Evolutionary conservation across 169 alveolate species (phyloP).

Genomic region (Cryptosporidium parvum): DNA sequence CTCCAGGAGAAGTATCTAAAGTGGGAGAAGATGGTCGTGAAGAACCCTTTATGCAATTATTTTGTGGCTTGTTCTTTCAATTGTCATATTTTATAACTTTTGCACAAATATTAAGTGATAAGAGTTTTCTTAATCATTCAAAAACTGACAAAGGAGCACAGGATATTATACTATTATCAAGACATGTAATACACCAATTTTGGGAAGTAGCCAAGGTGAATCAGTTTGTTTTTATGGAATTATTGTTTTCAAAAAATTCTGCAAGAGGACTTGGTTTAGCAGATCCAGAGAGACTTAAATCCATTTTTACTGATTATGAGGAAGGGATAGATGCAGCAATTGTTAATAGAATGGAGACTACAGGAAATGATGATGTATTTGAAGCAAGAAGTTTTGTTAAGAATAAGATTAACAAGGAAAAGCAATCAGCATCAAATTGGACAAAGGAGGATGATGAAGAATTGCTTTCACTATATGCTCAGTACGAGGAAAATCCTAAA

Average conservation of each 20-base stretch:
- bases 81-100: conserved; percentile 54
- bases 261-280: conserved; percentile 72
- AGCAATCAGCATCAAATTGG: conserved; percentile 18
- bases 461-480: conserved; percentile 13
- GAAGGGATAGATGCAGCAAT: conserved; percentile 60
- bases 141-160: conserved; percentile 56
- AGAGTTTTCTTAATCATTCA: conserved; percentile 11
- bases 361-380: conserved; percentile 37
- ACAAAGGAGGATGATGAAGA: conserved; percentile 67
- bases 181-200: conserved; percentile 63
- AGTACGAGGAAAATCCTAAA: conserved; percentile 32
- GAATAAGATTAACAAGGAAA: conserved; percentile 40
- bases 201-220: conserved; percentile 61
- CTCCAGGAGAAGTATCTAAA: conserved; percentile 1
- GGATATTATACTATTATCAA: conserved; percentile 40
- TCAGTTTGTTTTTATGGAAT: conserved; percentile 51
- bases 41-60: conserved; percentile 19
- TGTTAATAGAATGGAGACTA: conserved; percentile 24
- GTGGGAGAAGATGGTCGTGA: not conserved
- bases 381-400: conserved; percentile 56
- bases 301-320: conserved; percentile 55
- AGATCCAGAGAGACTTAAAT: conserved; percentile 69
- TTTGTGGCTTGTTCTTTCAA: conserved; percentile 69
- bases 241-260: conserved; percentile 60
- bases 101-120: conserved; percentile 42